phyloP scores from a whole-genome alignment of 2,329 filamentous ascomycete genomes.

The Cladosporium sp. region DNA sequence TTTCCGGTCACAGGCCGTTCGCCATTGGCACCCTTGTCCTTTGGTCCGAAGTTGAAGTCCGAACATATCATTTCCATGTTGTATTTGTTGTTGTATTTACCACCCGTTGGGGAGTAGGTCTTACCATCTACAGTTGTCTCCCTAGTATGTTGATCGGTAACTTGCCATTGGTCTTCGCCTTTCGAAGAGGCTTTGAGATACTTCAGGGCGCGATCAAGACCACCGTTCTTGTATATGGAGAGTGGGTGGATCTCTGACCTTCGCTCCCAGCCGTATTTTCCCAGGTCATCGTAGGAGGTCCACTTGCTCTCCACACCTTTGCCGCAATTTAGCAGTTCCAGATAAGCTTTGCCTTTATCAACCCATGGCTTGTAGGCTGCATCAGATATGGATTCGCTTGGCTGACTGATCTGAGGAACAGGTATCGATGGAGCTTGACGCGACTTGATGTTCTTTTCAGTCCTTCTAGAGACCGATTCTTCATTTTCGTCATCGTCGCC shows the following conservation, averaged over 20 bases:
- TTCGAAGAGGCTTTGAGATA: background rate
- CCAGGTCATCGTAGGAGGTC: constrained; percentile 8
- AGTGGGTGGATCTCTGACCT: background rate
- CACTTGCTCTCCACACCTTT: constrained; percentile 5
- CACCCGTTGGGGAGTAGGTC: background rate
- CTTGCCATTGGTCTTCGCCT: background rate
- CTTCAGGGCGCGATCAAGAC: background rate
- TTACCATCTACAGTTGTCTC: background rate
- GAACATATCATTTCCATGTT: background rate
- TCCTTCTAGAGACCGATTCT: background rate
- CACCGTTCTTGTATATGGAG: background rate
- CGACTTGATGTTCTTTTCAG: too few species aligned
- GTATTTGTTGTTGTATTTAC: constrained; percentile 1
- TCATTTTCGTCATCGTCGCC: constrained; percentile 5
- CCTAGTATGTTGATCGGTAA: background rate
- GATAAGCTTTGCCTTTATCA: background rate
- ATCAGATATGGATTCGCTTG: too few species aligned
- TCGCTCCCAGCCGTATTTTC: background rate
- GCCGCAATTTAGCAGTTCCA: constrained; percentile 2
- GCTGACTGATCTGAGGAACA: too few species aligned
- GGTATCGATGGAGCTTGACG: too few species aligned
- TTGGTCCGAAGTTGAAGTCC: background rate
- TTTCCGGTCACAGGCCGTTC: constrained; percentile 9
- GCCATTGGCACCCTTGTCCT: background rate
- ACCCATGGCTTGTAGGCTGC: background rate